Evolutionary conservation across 768 basidiomycete species (phyloP).

Genomic region (Russula sp.): DNA sequence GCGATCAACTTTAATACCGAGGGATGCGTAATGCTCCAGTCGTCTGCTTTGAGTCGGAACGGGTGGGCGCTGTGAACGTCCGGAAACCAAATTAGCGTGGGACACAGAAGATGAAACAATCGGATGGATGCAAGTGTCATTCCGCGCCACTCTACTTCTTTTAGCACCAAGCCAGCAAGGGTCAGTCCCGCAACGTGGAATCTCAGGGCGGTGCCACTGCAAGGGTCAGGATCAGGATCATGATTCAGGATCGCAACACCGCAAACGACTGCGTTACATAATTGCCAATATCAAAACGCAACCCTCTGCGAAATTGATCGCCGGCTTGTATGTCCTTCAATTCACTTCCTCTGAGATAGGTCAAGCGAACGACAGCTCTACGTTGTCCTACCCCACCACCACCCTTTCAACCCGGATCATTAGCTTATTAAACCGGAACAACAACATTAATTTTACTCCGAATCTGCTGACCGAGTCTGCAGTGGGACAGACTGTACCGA

Average conservation of each 20-base stretch:
- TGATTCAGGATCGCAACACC: slow-evolving; percentile 5
- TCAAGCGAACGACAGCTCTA: not conserved
- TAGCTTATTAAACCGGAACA: not conserved
- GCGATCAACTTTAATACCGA: not conserved
- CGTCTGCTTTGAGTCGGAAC: not conserved
- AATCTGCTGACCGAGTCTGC: not conserved
- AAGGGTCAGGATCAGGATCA: slow-evolving; percentile 1
- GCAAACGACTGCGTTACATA: not conserved
- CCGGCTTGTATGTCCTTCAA: not conserved
- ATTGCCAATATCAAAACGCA: not conserved
- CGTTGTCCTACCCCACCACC: not conserved
- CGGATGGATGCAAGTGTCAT: not conserved
- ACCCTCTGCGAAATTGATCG: slow-evolving; percentile 3
- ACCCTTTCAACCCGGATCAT: not conserved
- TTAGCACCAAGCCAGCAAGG: not conserved
- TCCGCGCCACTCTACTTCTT: not conserved
- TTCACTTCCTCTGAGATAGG: not conserved
- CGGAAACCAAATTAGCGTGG: not conserved
- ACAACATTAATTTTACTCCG: not conserved
- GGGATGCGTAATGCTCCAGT: not conserved
- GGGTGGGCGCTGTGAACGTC: not conserved
- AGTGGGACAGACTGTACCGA: not conserved
- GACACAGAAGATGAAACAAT: slow-evolving; percentile 1
- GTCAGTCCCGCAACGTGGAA: not conserved
- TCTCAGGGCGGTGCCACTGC: not conserved